phyloP scores from a whole-genome alignment of 352 stramenopile species.

The Thalassiosira hispida region DNA sequence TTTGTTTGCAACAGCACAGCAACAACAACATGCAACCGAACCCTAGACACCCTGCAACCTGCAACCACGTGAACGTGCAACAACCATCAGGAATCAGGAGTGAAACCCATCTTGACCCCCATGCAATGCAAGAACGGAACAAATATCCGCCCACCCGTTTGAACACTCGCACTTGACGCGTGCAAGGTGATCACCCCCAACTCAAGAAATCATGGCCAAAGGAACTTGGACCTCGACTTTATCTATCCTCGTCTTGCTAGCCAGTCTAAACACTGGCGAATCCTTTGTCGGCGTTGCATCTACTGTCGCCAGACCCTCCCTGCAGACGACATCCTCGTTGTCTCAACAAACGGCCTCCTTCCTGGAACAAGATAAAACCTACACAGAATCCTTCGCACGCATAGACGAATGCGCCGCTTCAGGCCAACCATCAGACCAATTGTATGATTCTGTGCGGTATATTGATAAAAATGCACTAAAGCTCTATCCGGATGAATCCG shows the following conservation, averaged over 20 bases:
- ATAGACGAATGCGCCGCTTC: conserved; percentile 59
- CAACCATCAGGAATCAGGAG: too few relatives aligned
- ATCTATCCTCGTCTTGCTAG: background rate
- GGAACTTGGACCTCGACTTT: too few relatives aligned
- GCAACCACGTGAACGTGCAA: too few relatives aligned
- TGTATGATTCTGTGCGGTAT: conserved; percentile 66
- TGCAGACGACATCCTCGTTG: conserved; percentile 2
- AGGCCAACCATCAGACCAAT: conserved; percentile 40
- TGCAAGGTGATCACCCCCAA: too few relatives aligned
- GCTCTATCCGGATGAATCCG: conserved; percentile 54
- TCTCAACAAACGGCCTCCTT: conserved; percentile 14
- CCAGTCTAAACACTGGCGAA: background rate
- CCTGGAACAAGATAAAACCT: conserved; percentile 42
- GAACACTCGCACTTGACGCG: too few relatives aligned
- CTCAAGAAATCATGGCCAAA: too few relatives aligned
- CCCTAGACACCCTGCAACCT: too few relatives aligned
- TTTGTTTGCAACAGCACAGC: too few relatives aligned
- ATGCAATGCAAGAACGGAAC: too few relatives aligned
- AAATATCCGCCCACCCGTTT: too few relatives aligned
- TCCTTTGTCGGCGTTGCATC: conserved; percentile 5
- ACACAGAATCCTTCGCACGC: conserved; percentile 53
- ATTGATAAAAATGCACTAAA: conserved; percentile 71
- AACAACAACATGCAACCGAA: too few relatives aligned
- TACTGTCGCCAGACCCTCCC: background rate
- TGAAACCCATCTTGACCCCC: too few relatives aligned